These are phyloP conservation scores for Mycocentrospora acerina DNA, from an alignment of 2,329 filamentous ascomycete genomes.

Conservation along the genomic window DNA sequence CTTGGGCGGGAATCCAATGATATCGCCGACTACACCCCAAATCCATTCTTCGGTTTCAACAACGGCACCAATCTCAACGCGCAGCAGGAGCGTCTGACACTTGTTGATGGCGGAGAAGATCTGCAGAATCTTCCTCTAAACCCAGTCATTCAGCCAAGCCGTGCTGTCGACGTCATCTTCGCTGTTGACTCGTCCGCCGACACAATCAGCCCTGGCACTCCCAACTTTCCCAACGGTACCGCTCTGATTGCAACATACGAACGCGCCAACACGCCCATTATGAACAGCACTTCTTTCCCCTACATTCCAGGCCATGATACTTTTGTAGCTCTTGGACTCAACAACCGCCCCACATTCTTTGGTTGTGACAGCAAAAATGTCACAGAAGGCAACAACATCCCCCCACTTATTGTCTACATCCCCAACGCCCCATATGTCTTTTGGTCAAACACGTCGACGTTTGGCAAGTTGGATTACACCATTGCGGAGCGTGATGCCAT, in stretches of 20 bases:
- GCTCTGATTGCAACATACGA: constrained; percentile 73
- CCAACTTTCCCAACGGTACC: constrained; percentile 75
- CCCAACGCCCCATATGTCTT: constrained; percentile 81
- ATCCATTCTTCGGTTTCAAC: constrained; percentile 72
- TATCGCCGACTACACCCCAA: constrained; percentile 72
- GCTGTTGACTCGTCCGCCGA: constrained; percentile 78
- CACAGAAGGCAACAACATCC: constrained; percentile 42
- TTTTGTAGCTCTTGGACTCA: constrained; percentile 75
- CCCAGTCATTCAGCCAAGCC: constrained; percentile 72
- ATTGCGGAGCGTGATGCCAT: constrained; percentile 71
- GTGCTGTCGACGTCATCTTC: constrained; percentile 77
- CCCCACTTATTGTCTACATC: constrained; percentile 80
- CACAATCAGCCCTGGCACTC: constrained; percentile 48
- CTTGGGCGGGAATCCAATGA: constrained; percentile 66
- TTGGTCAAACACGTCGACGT: constrained; percentile 78
- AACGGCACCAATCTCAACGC: constrained; percentile 61
- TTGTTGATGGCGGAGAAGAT: constrained; percentile 80
- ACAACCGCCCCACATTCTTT: constrained; percentile 76
- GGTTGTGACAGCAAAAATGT: constrained; percentile 71
- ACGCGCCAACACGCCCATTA: constrained; percentile 59
- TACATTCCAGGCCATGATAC: constrained; percentile 72
- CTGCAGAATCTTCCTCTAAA: constrained; percentile 77
- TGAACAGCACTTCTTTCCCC: constrained; percentile 73
- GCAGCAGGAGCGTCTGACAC: constrained; percentile 57
- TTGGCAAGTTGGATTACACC: constrained; percentile 61